These are phyloP conservation scores for Tetradesmus lagerheimii DNA, from an alignment of 139 green algal species.

Conservation along the genomic window DNA sequence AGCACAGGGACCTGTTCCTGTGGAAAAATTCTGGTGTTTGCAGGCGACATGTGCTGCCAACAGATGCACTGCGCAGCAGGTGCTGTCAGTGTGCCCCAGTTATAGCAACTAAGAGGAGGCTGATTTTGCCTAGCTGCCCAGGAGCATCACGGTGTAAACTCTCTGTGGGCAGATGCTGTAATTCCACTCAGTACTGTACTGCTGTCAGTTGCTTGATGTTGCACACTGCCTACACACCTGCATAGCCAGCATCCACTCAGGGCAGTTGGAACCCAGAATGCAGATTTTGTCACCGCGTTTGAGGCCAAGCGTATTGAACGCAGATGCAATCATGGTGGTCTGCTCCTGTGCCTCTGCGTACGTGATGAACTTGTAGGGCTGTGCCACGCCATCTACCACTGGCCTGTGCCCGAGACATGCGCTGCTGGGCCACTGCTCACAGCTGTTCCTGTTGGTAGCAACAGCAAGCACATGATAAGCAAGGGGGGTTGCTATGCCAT, in stretches of 20 bases:
- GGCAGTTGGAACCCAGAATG: slow-evolving; percentile 73
- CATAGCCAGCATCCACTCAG: slow-evolving; percentile 83
- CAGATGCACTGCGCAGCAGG: too few species aligned
- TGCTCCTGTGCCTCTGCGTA: slow-evolving; percentile 61
- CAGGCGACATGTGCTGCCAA: neutral
- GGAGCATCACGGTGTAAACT: too few species aligned
- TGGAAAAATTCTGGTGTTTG: neutral
- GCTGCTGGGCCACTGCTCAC: slow-evolving; percentile 47
- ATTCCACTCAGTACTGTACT: neutral
- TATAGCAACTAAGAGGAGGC: too few species aligned
- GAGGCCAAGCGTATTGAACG: slow-evolving; percentile 52
- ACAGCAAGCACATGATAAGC: neutral
- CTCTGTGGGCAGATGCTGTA: too few species aligned
- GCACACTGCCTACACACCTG: slow-evolving; percentile 57
- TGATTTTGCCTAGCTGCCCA: too few species aligned
- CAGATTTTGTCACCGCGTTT: slow-evolving; percentile 55
- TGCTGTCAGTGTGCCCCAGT: too few species aligned
- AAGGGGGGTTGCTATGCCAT: neutral
- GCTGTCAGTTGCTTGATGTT: neutral
- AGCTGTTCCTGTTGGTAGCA: slow-evolving; percentile 34
- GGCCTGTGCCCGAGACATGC: slow-evolving; percentile 64
- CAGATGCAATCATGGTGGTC: slow-evolving; percentile 47
- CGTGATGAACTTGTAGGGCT: slow-evolving; percentile 62
- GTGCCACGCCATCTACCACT: slow-evolving; percentile 17
- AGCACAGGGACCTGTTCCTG: neutral